A percentile compares a stretch with the other conserved stretches of the same genome.
These are phyloP conservation scores for Penicillium hordei DNA, from an alignment of 2,329 filamentous ascomycete genomes.

Conservation along the genomic window DNA sequence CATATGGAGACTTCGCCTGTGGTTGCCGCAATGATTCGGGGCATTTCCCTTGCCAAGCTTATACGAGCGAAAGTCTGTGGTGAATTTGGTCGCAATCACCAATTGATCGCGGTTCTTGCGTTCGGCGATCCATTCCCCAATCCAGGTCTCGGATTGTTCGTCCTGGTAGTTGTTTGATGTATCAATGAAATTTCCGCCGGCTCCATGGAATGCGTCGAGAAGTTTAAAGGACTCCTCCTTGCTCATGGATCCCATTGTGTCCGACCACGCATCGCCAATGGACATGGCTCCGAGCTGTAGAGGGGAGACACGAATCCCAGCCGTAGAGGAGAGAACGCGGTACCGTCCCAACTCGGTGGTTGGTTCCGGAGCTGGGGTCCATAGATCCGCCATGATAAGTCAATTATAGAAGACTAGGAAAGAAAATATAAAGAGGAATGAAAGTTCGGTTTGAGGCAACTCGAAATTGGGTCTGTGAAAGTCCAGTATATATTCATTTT, in stretches of 20 bases:
- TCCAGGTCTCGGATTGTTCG: neutral
- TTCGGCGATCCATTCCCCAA: neutral
- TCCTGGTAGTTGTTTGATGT: neutral
- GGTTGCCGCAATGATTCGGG: neutral
- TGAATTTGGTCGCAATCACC: neutral
- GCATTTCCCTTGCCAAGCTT: neutral
- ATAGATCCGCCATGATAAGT: neutral
- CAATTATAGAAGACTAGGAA: no score
- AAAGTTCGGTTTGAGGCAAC: neutral
- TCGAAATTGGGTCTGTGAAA: neutral
- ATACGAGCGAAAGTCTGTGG: neutral
- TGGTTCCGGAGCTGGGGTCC: neutral
- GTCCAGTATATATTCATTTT: neutral
- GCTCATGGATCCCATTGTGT: neutral
- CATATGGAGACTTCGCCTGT: neutral
- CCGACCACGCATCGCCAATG: neutral
- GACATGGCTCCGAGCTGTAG: neutral
- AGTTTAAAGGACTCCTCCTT: neutral
- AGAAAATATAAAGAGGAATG: neutral
- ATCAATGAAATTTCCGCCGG: neutral
- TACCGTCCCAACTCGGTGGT: neutral
- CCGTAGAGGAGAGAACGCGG: neutral
- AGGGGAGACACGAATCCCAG: neutral
- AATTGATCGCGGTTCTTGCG: neutral
- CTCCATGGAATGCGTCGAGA: neutral